Base-by-base conservation (phyloP, 2,329 filamentous ascomycete species). In the Stachybotrys echinatus region DNA sequence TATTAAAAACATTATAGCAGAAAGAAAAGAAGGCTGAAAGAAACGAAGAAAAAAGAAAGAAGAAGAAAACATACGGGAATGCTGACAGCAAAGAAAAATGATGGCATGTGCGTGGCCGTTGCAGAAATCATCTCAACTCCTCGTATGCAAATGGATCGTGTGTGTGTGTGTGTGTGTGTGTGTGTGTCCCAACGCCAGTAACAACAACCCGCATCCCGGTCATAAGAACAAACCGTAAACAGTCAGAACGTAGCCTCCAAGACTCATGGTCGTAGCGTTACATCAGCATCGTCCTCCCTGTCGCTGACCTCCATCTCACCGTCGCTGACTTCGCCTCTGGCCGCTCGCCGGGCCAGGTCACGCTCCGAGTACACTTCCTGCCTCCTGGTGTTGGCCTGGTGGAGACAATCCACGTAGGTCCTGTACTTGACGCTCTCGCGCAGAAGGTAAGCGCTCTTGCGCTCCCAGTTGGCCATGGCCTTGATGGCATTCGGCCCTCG, bases 381-480 rank as follows among this genome's bases (percentile, higher is more conserved):
- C 64, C 88, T 91, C 49, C 83, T 77, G 27, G 65, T 71, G 58
- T 88, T 82, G 1, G 92, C 92, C 37, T 82, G 80, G 51, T 84
- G 77, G 47, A 99, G 73, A 31, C 84, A 85, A 66, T 97, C 94
- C 58, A 96, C 92, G 63, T 97, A 99, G 0, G 92, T 97, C 52
- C 87, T 79, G 72, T 96, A 97, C 69, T 97, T 97, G 68, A 97
- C 91, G 66, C 95, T 96, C 72, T 99, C 94, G 34, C 89, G 79
- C 12, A 97, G 77, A 39, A 99, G 73, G 65, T 97, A 96, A 23
- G 89, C 86, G 50, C 89, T 95, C 74, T 97, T 97, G 63, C 88
- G 85, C 74, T 99, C 92, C 92, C 94, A 99, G 68, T 99, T 99
- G 19, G 85, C 79, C 88, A 97, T 92, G 17, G 92, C 90, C 68